Conservation (phyloP, 345 rosid genomes). For the Angophora floribunda region DNA sequence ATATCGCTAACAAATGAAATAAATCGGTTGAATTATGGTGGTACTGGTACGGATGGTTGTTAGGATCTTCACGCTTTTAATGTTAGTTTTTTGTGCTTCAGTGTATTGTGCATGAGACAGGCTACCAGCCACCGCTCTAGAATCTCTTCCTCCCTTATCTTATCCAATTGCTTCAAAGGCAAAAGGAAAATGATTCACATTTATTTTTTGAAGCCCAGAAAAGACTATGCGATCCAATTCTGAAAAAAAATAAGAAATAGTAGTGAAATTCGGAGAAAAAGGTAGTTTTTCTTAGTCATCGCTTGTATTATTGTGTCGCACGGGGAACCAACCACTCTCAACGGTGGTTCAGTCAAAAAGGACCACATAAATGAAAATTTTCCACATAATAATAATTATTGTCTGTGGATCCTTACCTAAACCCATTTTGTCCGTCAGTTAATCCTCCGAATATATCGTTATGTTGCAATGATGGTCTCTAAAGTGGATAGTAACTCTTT, state of each 20-base stretch:
- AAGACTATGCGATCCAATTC: background rate
- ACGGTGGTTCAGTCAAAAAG: background rate
- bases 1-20: background rate
- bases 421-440: background rate
- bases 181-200: slow-evolving; percentile 5
- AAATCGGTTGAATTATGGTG: background rate
- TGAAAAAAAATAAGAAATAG: too few relatives aligned
- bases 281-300: too few relatives aligned
- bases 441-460: background rate
- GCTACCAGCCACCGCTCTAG: slow-evolving; percentile 14
- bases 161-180: slow-evolving; percentile 17
- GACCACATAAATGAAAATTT: background rate
- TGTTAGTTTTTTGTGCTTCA: background rate
- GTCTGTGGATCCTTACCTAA: background rate
- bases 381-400: background rate
- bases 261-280: too few relatives aligned
- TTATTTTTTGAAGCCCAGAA: background rate
- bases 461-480: background rate
- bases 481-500: background rate
- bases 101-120: slow-evolving; percentile 5
- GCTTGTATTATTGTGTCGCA: background rate
- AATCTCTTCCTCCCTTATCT: slow-evolving; percentile 62
- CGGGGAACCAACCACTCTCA: background rate
- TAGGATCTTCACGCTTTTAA: slow-evolving; percentile 18
- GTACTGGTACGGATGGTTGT: background rate